A percentile compares a stretch with the other conserved stretches of the same genome.
Conservation (phyloP, 179 eudicot genomes). For the Actinidia chinensis region DNA sequence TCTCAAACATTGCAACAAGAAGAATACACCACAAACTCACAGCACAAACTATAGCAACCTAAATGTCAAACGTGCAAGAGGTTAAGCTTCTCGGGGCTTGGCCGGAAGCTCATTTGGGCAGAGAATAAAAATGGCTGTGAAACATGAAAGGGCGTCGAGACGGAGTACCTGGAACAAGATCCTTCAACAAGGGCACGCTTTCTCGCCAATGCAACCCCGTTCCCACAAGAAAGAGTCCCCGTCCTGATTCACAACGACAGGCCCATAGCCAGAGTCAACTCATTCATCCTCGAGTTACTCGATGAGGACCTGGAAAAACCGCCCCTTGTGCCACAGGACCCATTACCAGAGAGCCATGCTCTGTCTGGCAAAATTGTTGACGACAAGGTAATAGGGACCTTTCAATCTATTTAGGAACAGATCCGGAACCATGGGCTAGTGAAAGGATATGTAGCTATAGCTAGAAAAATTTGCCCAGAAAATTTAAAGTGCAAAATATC, state of each 20-base stretch:
- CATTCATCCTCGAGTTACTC: constrained; percentile 6
- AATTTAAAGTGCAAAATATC: too few relatives aligned
- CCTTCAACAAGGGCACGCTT: background rate
- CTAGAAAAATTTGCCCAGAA: too few relatives aligned
- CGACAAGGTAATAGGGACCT: constrained; percentile 1
- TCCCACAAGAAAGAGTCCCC: background rate
- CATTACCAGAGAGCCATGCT: constrained; percentile 10
- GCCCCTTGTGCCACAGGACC: constrained; percentile 4
- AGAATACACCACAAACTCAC: too few relatives aligned
- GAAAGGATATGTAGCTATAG: too few relatives aligned
- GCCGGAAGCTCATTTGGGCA: too few relatives aligned
- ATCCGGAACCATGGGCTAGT: too few relatives aligned
- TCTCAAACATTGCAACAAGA: too few relatives aligned
- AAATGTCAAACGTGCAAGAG: too few relatives aligned
- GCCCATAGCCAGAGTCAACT: constrained; percentile 1
- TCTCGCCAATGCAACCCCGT: background rate
- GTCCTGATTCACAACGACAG: constrained; percentile 7
- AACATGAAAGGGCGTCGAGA: background rate
- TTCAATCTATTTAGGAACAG: too few relatives aligned
- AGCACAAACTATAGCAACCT: too few relatives aligned
- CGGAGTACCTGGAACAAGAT: background rate
- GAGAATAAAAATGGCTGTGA: too few relatives aligned
- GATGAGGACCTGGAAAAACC: constrained; percentile 17
- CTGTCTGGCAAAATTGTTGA: constrained; percentile 8
- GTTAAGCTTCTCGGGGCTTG: too few relatives aligned